Base-by-base conservation (phyloP, 2,329 filamentous ascomycete genomes). In the Xylaria sp. region DNA sequence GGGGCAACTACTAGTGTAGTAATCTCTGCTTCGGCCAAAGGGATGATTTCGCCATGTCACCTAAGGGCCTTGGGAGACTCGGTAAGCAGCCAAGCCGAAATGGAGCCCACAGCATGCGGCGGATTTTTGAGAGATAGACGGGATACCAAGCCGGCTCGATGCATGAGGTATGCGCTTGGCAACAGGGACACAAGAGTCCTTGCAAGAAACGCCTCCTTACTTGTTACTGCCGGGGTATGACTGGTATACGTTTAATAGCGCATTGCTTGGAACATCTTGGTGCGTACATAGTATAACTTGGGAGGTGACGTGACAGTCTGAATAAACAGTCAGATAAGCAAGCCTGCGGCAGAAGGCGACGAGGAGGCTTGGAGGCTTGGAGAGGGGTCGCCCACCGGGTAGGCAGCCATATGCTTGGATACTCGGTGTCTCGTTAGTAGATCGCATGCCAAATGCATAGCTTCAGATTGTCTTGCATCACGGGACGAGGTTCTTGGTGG, bases 101-200 rank as follows among this genome's bases (percentile, higher is more conserved):
- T 53, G 40, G 58, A 66, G 48, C 62, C 48, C 27, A 37, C 57
- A 60, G 66, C 51, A 60, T 63, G 62, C 69, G 54, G 59, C 66
- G 60, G 57, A 57, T 58, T 53, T 29, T 63, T 53, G 40, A 44
- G 58, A 40, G 60, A 71, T 63, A 37, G 66, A 66, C 44, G 54
- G 64, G 35, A 48, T 70, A 68, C 68, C 65, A 72, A 70, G 70
- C 61, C 66, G 71, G 69, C 61, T 68, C 25, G 61, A 60, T 69
- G 66, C 71, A 72, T 69, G 61, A 68, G 44, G 61, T 51, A 44
- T 40, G 37, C 27, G 37, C 71, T 71, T 69, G 70, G 69, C 69
- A 27, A 59, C 65, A 70, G 68, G 70, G 40, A 70, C 61, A 69
- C 44, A 60, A 63, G 42, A 47, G 64, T 58, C 37, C 40, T 44